A percentile compares a stretch with the other conserved stretches of the same genome.
Evolutionary conservation across 1,284 basidiomycete species (phyloP).

Genomic region (Meira nashicola): DNA sequence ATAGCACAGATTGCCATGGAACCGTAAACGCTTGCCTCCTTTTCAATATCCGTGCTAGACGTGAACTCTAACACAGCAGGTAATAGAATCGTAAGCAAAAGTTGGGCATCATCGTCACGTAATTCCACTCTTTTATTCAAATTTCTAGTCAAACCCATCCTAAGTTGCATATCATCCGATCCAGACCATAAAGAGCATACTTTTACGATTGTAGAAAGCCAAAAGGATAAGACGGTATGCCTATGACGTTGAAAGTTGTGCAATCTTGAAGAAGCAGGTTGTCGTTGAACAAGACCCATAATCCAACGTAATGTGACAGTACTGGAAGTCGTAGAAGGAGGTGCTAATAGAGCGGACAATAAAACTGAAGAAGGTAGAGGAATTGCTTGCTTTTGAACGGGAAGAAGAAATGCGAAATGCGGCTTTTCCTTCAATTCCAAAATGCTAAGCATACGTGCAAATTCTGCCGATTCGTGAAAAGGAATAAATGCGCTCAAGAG

Average conservation of each 20-base stretch:
- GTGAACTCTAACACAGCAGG: conserved; percentile 45
- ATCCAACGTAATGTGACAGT: conserved; percentile 66
- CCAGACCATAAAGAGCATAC: conserved; percentile 55
- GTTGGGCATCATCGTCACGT: conserved; percentile 33
- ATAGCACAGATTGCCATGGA: conserved; percentile 43
- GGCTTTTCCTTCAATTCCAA: conserved; percentile 63
- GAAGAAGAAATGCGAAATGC: conserved; percentile 34
- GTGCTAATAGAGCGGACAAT: conserved; percentile 37
- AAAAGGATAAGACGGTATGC: conserved; percentile 76
- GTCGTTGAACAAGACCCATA: conserved; percentile 63
- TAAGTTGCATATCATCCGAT: conserved; percentile 54
- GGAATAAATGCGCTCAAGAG: conserved; percentile 80
- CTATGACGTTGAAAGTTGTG: conserved; percentile 57
- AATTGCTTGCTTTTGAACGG: conserved; percentile 37
- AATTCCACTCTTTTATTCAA: conserved; percentile 20
- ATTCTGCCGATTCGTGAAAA: conserved; percentile 91
- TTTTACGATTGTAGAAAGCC: conserved; percentile 73
- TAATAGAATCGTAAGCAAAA: conserved; percentile 49
- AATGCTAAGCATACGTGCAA: conserved; percentile 85
- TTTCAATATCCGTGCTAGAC: conserved; percentile 20
- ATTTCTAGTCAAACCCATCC: conserved; percentile 28
- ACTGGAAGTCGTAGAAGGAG: conserved; percentile 55
- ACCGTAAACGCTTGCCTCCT: conserved; percentile 36
- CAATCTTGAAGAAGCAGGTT: conserved; percentile 47
- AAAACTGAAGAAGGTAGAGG: conserved; percentile 41